Evolutionary conservation across 2,329 filamentous ascomycete genomes (phyloP).

Genomic region (Neurospora sp.): DNA sequence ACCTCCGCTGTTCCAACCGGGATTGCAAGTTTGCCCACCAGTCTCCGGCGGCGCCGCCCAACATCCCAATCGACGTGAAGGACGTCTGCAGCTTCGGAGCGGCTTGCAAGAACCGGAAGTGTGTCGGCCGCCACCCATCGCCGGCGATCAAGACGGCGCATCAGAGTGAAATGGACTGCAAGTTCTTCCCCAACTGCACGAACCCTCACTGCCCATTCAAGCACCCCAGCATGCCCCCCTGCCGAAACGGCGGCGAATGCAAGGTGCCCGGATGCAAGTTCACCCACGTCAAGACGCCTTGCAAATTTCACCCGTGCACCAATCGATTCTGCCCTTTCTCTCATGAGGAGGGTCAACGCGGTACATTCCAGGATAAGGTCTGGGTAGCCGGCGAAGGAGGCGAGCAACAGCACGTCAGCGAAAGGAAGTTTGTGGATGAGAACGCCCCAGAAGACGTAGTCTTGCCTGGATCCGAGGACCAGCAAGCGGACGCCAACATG

Average conservation of each 20-base stretch:
- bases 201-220: conserved; percentile 82
- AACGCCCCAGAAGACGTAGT: conserved; percentile 60
- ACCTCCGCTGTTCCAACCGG: conserved; percentile 75
- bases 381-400: conserved; percentile 61
- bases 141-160: conserved; percentile 71
- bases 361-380: conserved; percentile 76
- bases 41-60: conserved; percentile 77
- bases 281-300: conserved; percentile 73
- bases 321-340: conserved; percentile 84
- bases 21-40: conserved; percentile 93
- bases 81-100: conserved; percentile 78
- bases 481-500: conserved; percentile 8
- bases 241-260: conserved; percentile 87
- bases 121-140: conserved; percentile 82
- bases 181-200: conserved; percentile 84
- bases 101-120: conserved; percentile 94
- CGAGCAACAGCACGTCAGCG: conserved; percentile 59
- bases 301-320: conserved; percentile 84
- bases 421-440: conserved; percentile 77
- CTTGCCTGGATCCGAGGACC: conserved; percentile 44
- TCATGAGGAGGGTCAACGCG: conserved; percentile 84
- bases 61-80: conserved; percentile 64
- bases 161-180: conserved; percentile 78
- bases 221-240: conserved; percentile 77
- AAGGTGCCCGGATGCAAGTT: conserved; percentile 76